Conservation (phyloP, 208 protist species). For the Leishmania lainsoni region DNA sequence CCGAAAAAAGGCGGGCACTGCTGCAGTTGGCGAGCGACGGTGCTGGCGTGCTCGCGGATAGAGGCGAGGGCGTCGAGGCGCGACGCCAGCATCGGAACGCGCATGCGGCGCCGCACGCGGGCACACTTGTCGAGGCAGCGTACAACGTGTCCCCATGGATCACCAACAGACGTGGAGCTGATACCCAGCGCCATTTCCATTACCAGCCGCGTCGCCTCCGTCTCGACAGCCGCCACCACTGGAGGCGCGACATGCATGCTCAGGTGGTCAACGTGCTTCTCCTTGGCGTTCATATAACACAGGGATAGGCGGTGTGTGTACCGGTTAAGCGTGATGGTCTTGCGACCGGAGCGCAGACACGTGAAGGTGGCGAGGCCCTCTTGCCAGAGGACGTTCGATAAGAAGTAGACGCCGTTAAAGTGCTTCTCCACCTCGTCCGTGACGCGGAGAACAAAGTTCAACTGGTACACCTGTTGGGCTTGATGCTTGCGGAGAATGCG, state of each 20-base stretch:
- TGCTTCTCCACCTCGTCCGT: slow-evolving; percentile 54
- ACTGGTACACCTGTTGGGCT: slow-evolving; percentile 45
- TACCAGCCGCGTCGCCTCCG: slow-evolving; percentile 48
- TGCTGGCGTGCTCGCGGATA: slow-evolving; percentile 39
- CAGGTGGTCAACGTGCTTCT: slow-evolving; percentile 40
- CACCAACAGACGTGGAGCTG: slow-evolving; percentile 11
- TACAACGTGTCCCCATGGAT: slow-evolving; percentile 59
- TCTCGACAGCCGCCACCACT: slow-evolving; percentile 54
- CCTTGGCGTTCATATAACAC: slow-evolving; percentile 48
- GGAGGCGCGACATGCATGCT: slow-evolving; percentile 45
- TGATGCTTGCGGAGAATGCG: slow-evolving; percentile 63
- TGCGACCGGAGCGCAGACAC: slow-evolving; percentile 67
- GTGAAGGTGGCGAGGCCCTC: slow-evolving; percentile 64
- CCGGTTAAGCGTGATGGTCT: slow-evolving; percentile 70
- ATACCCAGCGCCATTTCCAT: slow-evolving; percentile 37
- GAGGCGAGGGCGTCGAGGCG: slow-evolving; percentile 79
- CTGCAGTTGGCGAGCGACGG: slow-evolving; percentile 8
- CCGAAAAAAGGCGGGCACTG: slow-evolving; percentile 8
- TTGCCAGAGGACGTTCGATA: slow-evolving; percentile 41
- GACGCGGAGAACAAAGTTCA: slow-evolving; percentile 80
- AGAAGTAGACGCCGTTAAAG: slow-evolving; percentile 74
- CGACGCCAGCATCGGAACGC: slow-evolving; percentile 75
- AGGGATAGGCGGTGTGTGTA: slow-evolving; percentile 41
- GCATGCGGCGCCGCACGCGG: slow-evolving; percentile 78
- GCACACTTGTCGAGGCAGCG: slow-evolving; percentile 60